phyloP scores from a whole-genome alignment of 1,284 basidiomycete species.

The Trichosporon sp. region DNA sequence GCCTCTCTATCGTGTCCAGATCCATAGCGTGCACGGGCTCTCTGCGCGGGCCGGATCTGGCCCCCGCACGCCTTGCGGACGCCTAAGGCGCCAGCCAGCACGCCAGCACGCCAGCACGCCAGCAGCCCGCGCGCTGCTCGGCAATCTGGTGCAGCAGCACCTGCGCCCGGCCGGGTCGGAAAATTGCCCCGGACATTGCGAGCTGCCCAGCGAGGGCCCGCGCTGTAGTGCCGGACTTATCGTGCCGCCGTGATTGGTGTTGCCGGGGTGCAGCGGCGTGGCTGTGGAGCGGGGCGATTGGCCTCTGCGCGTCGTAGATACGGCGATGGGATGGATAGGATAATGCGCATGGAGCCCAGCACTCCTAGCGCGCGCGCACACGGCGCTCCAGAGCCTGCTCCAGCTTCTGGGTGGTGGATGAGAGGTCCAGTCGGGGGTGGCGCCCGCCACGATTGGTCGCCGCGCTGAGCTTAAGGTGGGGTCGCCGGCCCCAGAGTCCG shows the following conservation, averaged over 20 bases:
- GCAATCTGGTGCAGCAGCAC: not conserved
- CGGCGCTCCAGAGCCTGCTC: no score
- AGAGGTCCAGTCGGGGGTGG: not conserved
- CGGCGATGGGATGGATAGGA: not conserved
- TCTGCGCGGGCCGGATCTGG: not conserved
- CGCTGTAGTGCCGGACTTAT: not conserved
- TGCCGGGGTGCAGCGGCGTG: not conserved
- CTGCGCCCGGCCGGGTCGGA: not conserved
- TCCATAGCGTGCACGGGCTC: not conserved
- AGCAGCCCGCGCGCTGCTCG: not conserved
- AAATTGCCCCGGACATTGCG: not conserved
- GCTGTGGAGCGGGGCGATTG: not conserved
- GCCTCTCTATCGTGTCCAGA: not conserved
- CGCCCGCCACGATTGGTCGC: not conserved
- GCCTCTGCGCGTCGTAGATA: not conserved
- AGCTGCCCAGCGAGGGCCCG: no score
- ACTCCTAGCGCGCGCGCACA: no score
- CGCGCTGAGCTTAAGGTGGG: not conserved
- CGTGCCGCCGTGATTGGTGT: not conserved
- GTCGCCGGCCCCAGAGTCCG: not conserved
- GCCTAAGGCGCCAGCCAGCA: not conserved
- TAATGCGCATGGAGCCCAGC: not conserved
- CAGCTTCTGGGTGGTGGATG: no score
- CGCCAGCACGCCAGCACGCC: not conserved
- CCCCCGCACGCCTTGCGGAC: not conserved